Evolutionary conservation across 129 eudicot species (phyloP), one percentile per base, ranked within the genome.

Genomic region (Flaveria robusta): DNA sequence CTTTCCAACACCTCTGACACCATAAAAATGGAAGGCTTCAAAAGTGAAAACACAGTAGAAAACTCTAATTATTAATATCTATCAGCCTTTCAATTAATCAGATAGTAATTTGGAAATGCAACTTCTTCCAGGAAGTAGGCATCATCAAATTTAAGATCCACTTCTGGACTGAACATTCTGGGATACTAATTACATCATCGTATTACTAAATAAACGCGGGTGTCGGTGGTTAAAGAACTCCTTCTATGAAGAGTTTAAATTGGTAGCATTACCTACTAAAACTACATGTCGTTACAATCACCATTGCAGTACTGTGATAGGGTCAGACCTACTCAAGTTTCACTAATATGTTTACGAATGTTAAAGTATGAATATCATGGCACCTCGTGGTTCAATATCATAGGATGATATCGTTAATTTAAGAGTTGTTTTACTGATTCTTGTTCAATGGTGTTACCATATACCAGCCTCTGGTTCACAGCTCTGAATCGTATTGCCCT

Each of bases 1-100:
- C 79, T 89, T 91, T 50, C 98, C 98, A 19, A 91, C 88, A 66
- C 97, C 96, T 88, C 98, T 91, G 72, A 63, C 54, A 70, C 18
- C 76, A 42, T 14, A 15, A 29, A 78, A 77, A 10, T 26, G 18
- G 43, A 42, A 27, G 5, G 19, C 39, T 23, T 22, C 31, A 11
- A 11, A 59, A 43, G 23, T 41, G 58, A 71, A 46, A 23, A 46
- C 8, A 59, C 64, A 59, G 37, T 10, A 59, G 37, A 23, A 59
- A 10, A 23, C 34, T 59, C 1, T 59, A 24, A 24, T 24, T 9
- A 59, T 11, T 34, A 16, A 56, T 15, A 56, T 56, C 64, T 56
- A 56, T 9, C 12, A 23, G 37, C 19, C 66, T 59, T 62, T 27
- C 67, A 62, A 13, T 62, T 27, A 26, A 62, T 27, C 67, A 68